A percentile compares a stretch with the other conserved stretches of the same genome.
phyloP scores from a whole-genome alignment of 2,329 filamentous ascomycete genomes.

The Chrysoporthe deuterocubensis region DNA sequence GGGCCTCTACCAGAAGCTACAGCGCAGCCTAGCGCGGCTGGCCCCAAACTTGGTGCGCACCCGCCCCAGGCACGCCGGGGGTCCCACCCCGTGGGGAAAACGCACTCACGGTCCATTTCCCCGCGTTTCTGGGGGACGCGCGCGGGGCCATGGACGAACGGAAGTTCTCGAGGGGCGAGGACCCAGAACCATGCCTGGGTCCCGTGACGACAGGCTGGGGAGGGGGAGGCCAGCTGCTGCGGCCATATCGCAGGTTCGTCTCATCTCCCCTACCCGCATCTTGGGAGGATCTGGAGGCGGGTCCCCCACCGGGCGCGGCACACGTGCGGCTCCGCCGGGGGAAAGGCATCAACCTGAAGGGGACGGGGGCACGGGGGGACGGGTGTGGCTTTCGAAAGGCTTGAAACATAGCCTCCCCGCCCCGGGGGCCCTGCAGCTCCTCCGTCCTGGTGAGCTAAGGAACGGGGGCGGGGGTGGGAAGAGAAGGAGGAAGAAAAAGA shows the following conservation, averaged over 20 bases:
- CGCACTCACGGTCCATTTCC: neutral
- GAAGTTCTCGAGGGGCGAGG: neutral
- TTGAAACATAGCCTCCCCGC: neutral
- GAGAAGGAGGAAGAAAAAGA: neutral
- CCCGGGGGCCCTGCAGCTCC: neutral
- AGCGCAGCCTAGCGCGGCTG: neutral
- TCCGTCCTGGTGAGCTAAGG: neutral
- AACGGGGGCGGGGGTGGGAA: neutral
- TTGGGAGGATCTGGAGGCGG: neutral
- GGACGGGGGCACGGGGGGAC: neutral
- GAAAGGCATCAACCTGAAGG: conserved; percentile 8
- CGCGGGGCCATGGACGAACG: conserved; percentile 17
- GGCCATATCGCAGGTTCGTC: neutral
- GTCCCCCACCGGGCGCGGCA: neutral
- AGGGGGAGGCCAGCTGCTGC: neutral
- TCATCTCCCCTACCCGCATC: neutral
- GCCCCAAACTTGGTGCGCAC: neutral
- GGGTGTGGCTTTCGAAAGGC: neutral
- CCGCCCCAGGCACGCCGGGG: neutral
- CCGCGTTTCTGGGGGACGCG: neutral
- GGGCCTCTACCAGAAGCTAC: no score
- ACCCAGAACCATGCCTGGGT: no score
- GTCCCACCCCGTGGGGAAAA: conserved; percentile 24
- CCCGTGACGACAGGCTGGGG: neutral
- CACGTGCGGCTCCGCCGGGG: conserved; percentile 25